These are phyloP conservation scores for Epichloe sylvatica DNA, from an alignment of 2,329 filamentous ascomycete genomes.

Conservation along the genomic window DNA sequence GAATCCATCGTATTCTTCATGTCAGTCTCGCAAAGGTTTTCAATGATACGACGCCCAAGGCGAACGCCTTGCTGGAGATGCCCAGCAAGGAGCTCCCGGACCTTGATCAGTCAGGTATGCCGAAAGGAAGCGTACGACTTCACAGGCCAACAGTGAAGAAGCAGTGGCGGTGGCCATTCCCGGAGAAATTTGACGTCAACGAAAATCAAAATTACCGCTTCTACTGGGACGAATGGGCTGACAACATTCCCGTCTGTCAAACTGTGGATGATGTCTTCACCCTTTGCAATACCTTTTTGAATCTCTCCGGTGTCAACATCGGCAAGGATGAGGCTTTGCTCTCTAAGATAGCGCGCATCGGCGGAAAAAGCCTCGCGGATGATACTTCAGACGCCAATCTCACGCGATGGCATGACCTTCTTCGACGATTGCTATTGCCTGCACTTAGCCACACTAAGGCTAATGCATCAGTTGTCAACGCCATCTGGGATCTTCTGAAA, in stretches of 20 bases:
- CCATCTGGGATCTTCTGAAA: slow-evolving; percentile 72
- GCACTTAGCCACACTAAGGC: slow-evolving; percentile 73
- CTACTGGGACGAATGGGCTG: slow-evolving; percentile 95
- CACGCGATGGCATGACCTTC: slow-evolving; percentile 70
- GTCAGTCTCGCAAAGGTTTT: slow-evolving; percentile 67
- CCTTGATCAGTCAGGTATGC: slow-evolving; percentile 50
- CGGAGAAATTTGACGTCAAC: slow-evolving; percentile 61
- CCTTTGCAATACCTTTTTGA: slow-evolving; percentile 72
- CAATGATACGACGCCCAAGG: slow-evolving; percentile 28
- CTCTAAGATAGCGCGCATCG: slow-evolving; percentile 75
- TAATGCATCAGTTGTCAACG: slow-evolving; percentile 73
- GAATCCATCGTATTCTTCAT: slow-evolving; percentile 71
- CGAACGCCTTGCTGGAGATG: slow-evolving; percentile 18
- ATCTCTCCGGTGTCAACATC: slow-evolving; percentile 76
- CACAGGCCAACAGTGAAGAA: slow-evolving; percentile 47
- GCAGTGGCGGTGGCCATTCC: slow-evolving; percentile 67
- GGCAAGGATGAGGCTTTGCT: slow-evolving; percentile 69
- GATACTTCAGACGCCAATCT: slow-evolving; percentile 59
- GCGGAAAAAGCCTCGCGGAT: slow-evolving; percentile 55
- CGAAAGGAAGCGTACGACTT: slow-evolving; percentile 55
- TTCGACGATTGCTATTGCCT: slow-evolving; percentile 73
- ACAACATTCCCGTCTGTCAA: slow-evolving; percentile 85
- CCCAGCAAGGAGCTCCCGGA: slow-evolving; percentile 33
- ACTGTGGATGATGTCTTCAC: slow-evolving; percentile 81
- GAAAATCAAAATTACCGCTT: slow-evolving; percentile 76